Evolutionary conservation across 495 filamentous ascomycete species (phyloP).

Genomic region (Aspergillus diversus): DNA sequence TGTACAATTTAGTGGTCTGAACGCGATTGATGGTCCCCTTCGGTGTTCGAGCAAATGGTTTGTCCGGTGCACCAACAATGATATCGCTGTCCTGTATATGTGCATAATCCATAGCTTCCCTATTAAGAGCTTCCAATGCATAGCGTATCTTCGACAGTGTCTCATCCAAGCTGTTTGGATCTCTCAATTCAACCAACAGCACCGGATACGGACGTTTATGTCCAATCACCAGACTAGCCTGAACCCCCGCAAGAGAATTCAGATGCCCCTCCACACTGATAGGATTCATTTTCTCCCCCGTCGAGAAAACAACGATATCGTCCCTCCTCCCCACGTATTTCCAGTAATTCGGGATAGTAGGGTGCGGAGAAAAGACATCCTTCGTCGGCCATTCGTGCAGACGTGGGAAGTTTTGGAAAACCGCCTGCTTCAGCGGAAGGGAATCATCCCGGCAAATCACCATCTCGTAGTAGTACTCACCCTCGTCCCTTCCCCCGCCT

Average conservation of each 20-base stretch:
- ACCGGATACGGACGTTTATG: conserved; percentile 44
- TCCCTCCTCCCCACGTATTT: conserved; percentile 56
- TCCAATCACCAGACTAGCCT: conserved; percentile 56
- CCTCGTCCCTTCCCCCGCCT: background rate
- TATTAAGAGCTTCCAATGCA: conserved; percentile 51
- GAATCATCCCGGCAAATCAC: conserved; percentile 13
- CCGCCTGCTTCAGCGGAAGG: conserved; percentile 12
- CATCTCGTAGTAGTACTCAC: conserved; percentile 16
- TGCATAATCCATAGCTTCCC: conserved; percentile 40
- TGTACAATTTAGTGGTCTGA: conserved; percentile 51
- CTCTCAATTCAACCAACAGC: conserved; percentile 51
- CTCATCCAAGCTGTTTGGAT: conserved; percentile 5
- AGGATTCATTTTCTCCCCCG: conserved; percentile 65
- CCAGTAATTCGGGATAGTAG: conserved; percentile 49
- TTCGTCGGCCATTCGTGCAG: conserved; percentile 54
- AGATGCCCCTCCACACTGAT: conserved; percentile 53
- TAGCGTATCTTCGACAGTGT: conserved; percentile 47
- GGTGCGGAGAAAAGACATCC: conserved; percentile 58
- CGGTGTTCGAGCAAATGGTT: conserved; percentile 54
- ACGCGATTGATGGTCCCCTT: conserved; percentile 61
- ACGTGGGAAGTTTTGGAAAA: conserved; percentile 56
- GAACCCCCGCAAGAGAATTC: conserved; percentile 44
- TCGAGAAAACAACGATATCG: conserved; percentile 63
- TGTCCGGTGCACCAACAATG: conserved; percentile 44
- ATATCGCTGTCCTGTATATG: conserved; percentile 35